Conservation (phyloP, 176 grass and related monocot genomes). For the Carex pumila region DNA sequence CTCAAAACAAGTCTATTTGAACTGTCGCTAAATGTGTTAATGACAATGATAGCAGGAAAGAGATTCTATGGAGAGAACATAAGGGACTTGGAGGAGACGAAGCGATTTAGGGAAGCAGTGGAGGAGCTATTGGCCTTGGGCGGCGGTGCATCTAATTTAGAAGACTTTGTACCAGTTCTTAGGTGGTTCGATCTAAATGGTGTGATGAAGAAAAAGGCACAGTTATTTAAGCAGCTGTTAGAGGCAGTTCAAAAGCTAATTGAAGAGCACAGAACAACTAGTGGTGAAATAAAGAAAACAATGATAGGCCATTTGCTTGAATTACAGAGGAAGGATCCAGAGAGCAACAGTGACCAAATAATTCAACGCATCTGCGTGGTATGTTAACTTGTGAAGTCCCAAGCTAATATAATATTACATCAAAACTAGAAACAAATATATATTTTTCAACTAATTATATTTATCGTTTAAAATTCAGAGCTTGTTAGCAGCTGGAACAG, state of each 20-base stretch:
- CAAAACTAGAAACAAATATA: no score
- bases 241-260: not conserved
- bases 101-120: not conserved
- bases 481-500: conserved; percentile 11
- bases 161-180: conserved; percentile 14
- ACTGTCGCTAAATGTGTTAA: not conserved
- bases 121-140: not conserved
- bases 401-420: no score
- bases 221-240: not conserved
- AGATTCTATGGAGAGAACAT: not conserved
- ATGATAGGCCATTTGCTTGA: conserved; percentile 6
- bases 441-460: no score
- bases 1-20: conserved; percentile 17
- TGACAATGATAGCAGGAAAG: not conserved
- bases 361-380: conserved; percentile 14
- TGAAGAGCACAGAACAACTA: conserved; percentile 5
- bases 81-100: not conserved
- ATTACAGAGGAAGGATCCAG: conserved; percentile 7
- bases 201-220: not conserved
- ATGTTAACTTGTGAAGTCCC: not conserved
- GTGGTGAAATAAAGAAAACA: not conserved
- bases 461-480: no score
- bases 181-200: not conserved
- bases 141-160: not conserved
- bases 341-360: not conserved